Percentiles rank a stretch among this genome's conserved stretches.
phyloP scores from a whole-genome alignment of 2,329 filamentous ascomycete genomes.

The Onygenales sp. region DNA sequence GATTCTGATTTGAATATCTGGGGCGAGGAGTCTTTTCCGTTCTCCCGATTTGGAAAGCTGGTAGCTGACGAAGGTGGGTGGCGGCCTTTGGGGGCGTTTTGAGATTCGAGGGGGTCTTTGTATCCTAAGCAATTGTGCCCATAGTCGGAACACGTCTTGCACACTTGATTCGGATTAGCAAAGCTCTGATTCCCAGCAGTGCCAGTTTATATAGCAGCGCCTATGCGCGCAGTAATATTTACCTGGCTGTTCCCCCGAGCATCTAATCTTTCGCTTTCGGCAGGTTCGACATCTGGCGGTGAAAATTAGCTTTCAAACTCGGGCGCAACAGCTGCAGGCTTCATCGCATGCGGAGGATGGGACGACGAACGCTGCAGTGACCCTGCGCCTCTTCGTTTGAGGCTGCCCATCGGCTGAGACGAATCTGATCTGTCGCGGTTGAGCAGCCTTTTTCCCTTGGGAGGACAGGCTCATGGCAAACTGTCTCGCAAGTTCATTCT shows the following conservation, averaged over 20 bases:
- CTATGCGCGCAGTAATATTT: slow-evolving; percentile 8
- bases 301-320: background rate
- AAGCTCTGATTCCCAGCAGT: background rate
- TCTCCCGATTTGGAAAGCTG: slow-evolving; percentile 7
- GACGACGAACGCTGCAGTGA: slow-evolving; percentile 62
- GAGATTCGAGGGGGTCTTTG: slow-evolving; percentile 37
- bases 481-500: slow-evolving; percentile 11
- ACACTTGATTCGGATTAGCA: slow-evolving; percentile 30
- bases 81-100: slow-evolving; percentile 4
- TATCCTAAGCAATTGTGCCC: slow-evolving; percentile 62
- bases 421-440: slow-evolving; percentile 54
- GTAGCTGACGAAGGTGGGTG: slow-evolving; percentile 20
- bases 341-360: background rate
- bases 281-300: slow-evolving; percentile 56
- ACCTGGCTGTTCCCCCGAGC: slow-evolving; percentile 61
- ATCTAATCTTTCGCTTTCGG: slow-evolving; percentile 66
- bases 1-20: background rate
- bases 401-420: slow-evolving; percentile 75
- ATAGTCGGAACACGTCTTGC: slow-evolving; percentile 64
- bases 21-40: slow-evolving; percentile 3
- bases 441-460: slow-evolving; percentile 16
- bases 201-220: background rate
- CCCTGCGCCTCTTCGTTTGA: slow-evolving; percentile 66
- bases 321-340: background rate
- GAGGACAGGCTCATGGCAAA: slow-evolving; percentile 9